A percentile compares a stretch with the other conserved stretches of the same genome.
phyloP scores from a whole-genome alignment of 192 early-diverging fungal genomes.

The Coemansia sp. region DNA sequence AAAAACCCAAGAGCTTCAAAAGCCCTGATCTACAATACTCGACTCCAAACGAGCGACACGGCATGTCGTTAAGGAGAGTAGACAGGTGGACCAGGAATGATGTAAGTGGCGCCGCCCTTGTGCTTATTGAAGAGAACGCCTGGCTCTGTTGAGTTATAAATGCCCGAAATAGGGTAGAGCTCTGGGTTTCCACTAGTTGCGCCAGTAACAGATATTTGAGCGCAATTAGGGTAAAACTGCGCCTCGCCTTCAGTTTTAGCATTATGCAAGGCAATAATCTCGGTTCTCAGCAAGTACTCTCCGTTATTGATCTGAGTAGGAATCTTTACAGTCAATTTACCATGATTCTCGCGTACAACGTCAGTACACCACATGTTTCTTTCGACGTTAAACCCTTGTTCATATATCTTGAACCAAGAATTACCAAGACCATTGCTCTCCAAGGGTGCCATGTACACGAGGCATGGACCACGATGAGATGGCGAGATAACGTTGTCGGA shows the following conservation, averaged over 20 bases:
- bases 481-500: conserved; percentile 32
- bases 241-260: conserved; percentile 12
- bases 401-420: conserved; percentile 42
- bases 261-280: conserved; percentile 34
- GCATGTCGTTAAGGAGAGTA: conserved; percentile 11
- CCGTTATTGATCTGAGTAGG: conserved; percentile 31
- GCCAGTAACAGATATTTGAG: conserved; percentile 21
- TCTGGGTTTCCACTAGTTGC: conserved; percentile 21
- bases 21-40: no score
- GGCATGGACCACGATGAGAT: conserved; percentile 26
- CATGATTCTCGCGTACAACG: conserved; percentile 25
- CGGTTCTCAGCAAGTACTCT: conserved; percentile 44
- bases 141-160: conserved; percentile 28
- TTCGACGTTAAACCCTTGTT: conserved; percentile 29
- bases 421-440: conserved; percentile 32
- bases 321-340: conserved; percentile 29
- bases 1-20: no score
- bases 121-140: conserved; percentile 31
- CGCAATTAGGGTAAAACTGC: conserved; percentile 43
- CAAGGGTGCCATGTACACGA: conserved; percentile 42
- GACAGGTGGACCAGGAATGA: conserved; percentile 31
- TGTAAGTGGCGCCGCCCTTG: conserved; percentile 17
- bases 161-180: conserved; percentile 20
- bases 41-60: no score
- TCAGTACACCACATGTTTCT: conserved; percentile 30